Evolutionary conservation across 1,139 yeast genomes (phyloP), one percentile per base, ranked within the genome.

Genomic region (Kurtzmaniella natalensis): DNA sequence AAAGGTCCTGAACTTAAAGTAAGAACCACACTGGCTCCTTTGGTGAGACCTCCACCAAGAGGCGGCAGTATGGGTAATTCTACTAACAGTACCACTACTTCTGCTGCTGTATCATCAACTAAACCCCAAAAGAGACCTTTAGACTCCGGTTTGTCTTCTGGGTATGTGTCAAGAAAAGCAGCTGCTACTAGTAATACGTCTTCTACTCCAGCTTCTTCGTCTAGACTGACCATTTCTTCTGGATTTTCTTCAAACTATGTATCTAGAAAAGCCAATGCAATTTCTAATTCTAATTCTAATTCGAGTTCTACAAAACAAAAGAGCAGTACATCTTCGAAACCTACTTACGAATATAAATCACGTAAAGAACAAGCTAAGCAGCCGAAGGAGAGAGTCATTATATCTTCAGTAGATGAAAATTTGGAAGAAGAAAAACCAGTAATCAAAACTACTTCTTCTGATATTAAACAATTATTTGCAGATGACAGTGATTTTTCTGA

Each of bases 321-420:
- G n/a, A n/a, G n/a, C n/a, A n/a, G n/a, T n/a, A 5, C 26, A 11
- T 14, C 15, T 7, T 11, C 11, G 16, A 23, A 23, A 23, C 26
- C 48, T 4, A 42, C 44, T 4, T 64, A 59, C 42, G 61, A 59
- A 34, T 67, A 68, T 42, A 64, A 65, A 42, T 66, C 72, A 2
- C 48, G 73, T 18, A 68, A 68, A 36, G 25, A 45, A 13, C 64
- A 61, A 28, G 46, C 41, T 10, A 47, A 44, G 24, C 52, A 50
- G 24, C 67, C 67, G 2, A 59, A 51, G 33, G 71, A 67, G 33
- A 50, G 68, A 28, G 68, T 66, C 14, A 59, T 66, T 2, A 48
- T 60, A 7, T 59, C 71, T 1, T 37, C 37, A 25, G 44, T 38
- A 5, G 48, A 46, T 2, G 59, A 41, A 1, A 45, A 34, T 2